These are phyloP conservation scores for Cyclospora cayetanensis DNA, from an alignment of 169 alveolate species.

Conservation along the genomic window DNA sequence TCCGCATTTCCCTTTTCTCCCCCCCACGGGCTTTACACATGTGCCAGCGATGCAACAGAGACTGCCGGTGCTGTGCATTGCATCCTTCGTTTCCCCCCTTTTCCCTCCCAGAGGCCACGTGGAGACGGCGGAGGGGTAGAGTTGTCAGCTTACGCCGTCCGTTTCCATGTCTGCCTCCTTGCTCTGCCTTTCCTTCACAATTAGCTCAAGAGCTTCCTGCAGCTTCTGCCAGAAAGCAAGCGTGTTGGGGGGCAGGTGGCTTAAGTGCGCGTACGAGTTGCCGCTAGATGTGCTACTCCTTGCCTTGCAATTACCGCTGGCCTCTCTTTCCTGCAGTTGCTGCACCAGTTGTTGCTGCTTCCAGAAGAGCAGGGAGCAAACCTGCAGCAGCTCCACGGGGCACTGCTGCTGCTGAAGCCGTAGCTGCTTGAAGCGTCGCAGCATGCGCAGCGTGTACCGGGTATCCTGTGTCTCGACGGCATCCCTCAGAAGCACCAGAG, in stretches of 20 bases:
- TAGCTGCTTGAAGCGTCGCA: conserved; percentile 28
- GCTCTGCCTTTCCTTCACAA: background rate
- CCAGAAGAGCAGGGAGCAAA: background rate
- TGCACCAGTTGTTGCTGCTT: background rate
- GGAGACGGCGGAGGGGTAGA: background rate
- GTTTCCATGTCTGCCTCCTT: background rate
- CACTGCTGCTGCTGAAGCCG: conserved; percentile 20
- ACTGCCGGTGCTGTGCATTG: no score
- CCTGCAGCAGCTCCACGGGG: background rate
- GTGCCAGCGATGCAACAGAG: no score
- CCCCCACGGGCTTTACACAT: no score
- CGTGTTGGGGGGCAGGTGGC: background rate
- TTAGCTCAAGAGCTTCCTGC: background rate
- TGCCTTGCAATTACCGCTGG: background rate
- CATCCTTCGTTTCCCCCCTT: no score
- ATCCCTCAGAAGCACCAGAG: background rate
- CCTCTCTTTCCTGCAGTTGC: background rate
- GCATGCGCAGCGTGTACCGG: conserved; percentile 35
- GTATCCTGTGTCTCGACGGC: conserved; percentile 18
- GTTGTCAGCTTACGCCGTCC: background rate
- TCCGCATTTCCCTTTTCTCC: no score
- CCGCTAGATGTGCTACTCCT: no score
- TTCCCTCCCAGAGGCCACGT: no score
- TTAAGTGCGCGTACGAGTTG: background rate
- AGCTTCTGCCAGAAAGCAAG: background rate